Evolutionary conservation across 2,329 filamentous ascomycete species (phyloP).

Genomic region (Cladosporium sp.): DNA sequence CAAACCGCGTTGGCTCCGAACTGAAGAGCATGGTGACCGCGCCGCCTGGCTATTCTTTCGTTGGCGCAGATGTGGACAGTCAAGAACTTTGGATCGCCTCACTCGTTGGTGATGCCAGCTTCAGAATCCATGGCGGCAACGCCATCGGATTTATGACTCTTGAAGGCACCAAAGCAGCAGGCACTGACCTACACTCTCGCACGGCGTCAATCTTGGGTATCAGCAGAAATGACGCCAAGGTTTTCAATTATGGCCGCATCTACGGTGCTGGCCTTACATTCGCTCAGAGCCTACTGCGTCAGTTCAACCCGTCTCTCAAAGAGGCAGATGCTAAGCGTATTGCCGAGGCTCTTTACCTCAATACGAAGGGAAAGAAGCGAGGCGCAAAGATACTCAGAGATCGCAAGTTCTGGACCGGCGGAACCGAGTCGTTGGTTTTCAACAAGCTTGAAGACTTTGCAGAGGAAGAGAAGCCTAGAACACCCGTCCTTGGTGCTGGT

Average conservation of each 20-base stretch:
- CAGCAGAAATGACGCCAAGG: slow-evolving; percentile 88
- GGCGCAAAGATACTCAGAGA: slow-evolving; percentile 67
- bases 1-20: slow-evolving; percentile 91
- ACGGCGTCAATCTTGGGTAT: slow-evolving; percentile 91
- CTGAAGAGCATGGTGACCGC: slow-evolving; percentile 95
- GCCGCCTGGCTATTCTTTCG: slow-evolving; percentile 84
- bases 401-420: slow-evolving; percentile 85
- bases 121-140: slow-evolving; percentile 91
- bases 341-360: slow-evolving; percentile 75
- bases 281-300: slow-evolving; percentile 78
- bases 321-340: slow-evolving; percentile 73
- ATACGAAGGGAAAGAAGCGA: slow-evolving; percentile 87
- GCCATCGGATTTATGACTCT: slow-evolving; percentile 99
- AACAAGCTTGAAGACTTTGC: slow-evolving; percentile 98
- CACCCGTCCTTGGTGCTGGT: slow-evolving; percentile 86
- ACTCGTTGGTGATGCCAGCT: slow-evolving; percentile 87
- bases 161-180: slow-evolving; percentile 89
- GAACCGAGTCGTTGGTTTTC: slow-evolving; percentile 96
- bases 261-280: slow-evolving; percentile 97
- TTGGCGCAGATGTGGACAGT: slow-evolving; percentile 95
- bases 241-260: slow-evolving; percentile 98
- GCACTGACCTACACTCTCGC: slow-evolving; percentile 89
- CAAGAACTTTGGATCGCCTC: slow-evolving; percentile 98
- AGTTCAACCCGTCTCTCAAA: slow-evolving; percentile 83
- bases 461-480: slow-evolving; percentile 84